Conservation (phyloP, 2,329 filamentous ascomycete species). For the Trichoderma hamatum region DNA sequence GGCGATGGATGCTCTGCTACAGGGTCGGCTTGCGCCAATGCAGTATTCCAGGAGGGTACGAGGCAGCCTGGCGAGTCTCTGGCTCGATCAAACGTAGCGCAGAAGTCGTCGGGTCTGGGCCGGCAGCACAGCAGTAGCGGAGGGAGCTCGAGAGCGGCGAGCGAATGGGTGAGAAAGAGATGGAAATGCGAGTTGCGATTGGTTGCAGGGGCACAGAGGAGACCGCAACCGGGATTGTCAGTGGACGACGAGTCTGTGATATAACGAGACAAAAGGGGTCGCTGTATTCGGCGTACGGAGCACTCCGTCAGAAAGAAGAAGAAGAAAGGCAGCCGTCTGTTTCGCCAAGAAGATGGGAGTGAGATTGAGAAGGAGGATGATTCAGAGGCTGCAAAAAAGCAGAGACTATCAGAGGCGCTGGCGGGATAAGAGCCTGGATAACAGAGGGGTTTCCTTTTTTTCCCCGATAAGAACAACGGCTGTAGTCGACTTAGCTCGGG, state of each 20-base stretch:
- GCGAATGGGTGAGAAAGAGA: conserved; percentile 12
- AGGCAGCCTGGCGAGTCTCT: conserved; percentile 8
- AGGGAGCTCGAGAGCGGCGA: conserved; percentile 18
- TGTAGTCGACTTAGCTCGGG: conserved; percentile 26
- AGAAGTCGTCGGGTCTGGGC: conserved; percentile 21
- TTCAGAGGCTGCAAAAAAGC: background rate
- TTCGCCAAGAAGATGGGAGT: background rate
- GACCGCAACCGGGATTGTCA: conserved; percentile 17
- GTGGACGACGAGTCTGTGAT: background rate
- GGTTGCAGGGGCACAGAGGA: conserved; percentile 12
- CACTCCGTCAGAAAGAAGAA: background rate
- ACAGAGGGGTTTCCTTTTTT: conserved; percentile 24
- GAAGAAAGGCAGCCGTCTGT: background rate
- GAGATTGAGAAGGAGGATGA: background rate
- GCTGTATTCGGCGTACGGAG: background rate
- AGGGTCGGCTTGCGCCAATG: conserved; percentile 5
- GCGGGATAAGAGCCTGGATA: conserved; percentile 12
- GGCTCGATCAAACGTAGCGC: conserved; percentile 6
- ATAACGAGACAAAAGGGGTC: conserved; percentile 21
- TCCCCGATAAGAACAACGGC: conserved; percentile 25
- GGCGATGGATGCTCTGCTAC: conserved; percentile 19
- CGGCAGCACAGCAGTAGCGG: conserved; percentile 17
- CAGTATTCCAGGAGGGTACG: background rate
- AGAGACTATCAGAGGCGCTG: background rate
- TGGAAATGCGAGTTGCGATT: conserved; percentile 12